Percentiles rank a stretch among this genome's conserved stretches.
Conservation (phyloP, 495 filamentous ascomycete genomes). For the Talaromyces stipitatus region DNA sequence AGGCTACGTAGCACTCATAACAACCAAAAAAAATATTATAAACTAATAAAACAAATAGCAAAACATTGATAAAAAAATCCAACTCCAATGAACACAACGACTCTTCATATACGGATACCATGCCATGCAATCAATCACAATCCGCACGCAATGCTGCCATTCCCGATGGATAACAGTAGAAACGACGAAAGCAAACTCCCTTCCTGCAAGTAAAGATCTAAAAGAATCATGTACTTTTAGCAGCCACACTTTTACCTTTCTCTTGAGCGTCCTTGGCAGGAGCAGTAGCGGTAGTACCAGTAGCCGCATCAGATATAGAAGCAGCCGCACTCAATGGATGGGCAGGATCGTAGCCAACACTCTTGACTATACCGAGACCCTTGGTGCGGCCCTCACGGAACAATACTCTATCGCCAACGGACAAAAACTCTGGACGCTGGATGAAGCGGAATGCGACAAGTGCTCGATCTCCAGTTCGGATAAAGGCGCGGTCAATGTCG, state of each 20-base stretch:
- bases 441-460: conserved; percentile 90
- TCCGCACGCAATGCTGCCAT: not conserved
- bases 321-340: conserved; percentile 48
- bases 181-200: not conserved
- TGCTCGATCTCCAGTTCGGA: conserved; percentile 88
- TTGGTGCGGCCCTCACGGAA: conserved; percentile 96
- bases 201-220: not conserved
- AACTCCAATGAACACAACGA: not conserved
- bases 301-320: conserved; percentile 6
- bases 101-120: not conserved
- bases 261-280: not conserved
- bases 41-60: not conserved
- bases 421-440: conserved; percentile 91
- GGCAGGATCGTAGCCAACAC: conserved; percentile 72
- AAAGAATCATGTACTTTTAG: conserved; percentile 1
- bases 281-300: not conserved
- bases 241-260: not conserved
- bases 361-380: conserved; percentile 90
- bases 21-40: not conserved
- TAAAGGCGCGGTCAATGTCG: conserved; percentile 93
- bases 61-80: not conserved
- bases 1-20: not conserved
- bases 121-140: not conserved
- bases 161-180: not conserved
- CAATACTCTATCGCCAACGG: conserved; percentile 77